Percentiles rank a stretch among this genome's conserved stretches.
These are phyloP conservation scores for Aspergillus bridgeri DNA, from an alignment of 495 filamentous ascomycete species.

Conservation along the genomic window DNA sequence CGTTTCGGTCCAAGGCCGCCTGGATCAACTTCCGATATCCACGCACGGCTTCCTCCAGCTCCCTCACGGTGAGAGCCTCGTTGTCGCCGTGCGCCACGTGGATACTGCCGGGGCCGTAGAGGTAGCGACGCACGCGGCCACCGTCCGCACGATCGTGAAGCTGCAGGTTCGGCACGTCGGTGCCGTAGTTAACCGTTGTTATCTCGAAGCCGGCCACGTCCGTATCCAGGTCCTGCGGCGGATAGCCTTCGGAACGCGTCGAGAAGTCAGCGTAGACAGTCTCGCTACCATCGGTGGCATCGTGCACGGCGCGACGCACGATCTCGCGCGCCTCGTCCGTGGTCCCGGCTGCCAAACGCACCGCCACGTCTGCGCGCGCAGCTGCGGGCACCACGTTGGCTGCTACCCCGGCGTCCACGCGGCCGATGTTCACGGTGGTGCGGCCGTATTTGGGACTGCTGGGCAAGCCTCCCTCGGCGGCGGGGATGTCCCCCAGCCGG, in stretches of 20 bases:
- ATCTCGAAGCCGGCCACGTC: slow-evolving; percentile 82
- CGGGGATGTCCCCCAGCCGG: slow-evolving; percentile 45
- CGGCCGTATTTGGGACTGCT: slow-evolving; percentile 72
- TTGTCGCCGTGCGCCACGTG: slow-evolving; percentile 84
- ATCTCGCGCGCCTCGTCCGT: slow-evolving; percentile 50
- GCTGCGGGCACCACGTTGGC: slow-evolving; percentile 78
- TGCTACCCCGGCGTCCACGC: slow-evolving; percentile 77
- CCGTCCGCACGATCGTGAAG: slow-evolving; percentile 20
- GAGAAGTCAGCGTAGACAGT: slow-evolving; percentile 58
- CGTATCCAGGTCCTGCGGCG: slow-evolving; percentile 70
- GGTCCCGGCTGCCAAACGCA: slow-evolving; percentile 72
- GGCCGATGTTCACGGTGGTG: slow-evolving; percentile 83
- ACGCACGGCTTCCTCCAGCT: slow-evolving; percentile 65
- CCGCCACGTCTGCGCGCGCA: slow-evolving; percentile 62
- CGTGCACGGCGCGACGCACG: slow-evolving; percentile 51
- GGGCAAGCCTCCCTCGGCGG: slow-evolving; percentile 56
- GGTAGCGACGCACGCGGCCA: slow-evolving; percentile 65
- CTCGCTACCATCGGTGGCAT: slow-evolving; percentile 55
- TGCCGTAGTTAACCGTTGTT: slow-evolving; percentile 84
- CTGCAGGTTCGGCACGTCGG: slow-evolving; percentile 78
- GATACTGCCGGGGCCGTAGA: slow-evolving; percentile 88
- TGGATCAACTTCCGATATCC: slow-evolving; percentile 69
- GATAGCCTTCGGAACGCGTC: slow-evolving; percentile 53
- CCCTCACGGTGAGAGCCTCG: slow-evolving; percentile 68
- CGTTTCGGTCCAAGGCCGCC: slow-evolving; percentile 50